Conservation (phyloP, 2,329 filamentous ascomycete species). For the Bertia moriformis region DNA sequence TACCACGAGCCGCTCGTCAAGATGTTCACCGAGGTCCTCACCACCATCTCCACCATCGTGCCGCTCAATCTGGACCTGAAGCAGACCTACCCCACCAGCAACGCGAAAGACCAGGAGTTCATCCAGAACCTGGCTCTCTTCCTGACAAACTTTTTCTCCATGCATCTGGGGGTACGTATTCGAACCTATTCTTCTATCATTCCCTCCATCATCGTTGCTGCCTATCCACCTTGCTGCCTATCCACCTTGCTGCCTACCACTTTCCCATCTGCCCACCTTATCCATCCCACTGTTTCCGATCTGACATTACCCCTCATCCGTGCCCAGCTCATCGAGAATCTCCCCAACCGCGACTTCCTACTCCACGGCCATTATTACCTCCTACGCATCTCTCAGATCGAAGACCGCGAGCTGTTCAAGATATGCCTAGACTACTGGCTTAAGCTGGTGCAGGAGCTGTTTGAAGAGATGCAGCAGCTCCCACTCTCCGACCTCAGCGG, state of each 20-base stretch:
- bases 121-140: constrained; percentile 94
- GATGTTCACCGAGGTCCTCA: constrained; percentile 96
- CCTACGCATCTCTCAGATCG: constrained; percentile 94
- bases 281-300: no score
- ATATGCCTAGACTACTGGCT: constrained; percentile 99
- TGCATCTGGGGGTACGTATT: no score
- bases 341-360: constrained; percentile 88
- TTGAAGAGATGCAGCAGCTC: constrained; percentile 95
- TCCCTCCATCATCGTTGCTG: constrained; percentile 1
- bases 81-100: constrained; percentile 78
- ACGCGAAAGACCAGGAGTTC: constrained; percentile 88
- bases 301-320: no score
- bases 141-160: constrained; percentile 89
- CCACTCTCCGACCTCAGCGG: constrained; percentile 88
- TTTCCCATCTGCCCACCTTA: no score
- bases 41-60: constrained; percentile 83
- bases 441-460: constrained; percentile 91
- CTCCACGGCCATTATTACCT: constrained; percentile 96
- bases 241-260: constrained; percentile 7
- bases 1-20: constrained; percentile 93
- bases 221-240: constrained; percentile 1
- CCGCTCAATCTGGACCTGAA: constrained; percentile 82
- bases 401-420: constrained; percentile 98
- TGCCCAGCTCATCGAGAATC: constrained; percentile 85
- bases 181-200: constrained; percentile 30